These are phyloP conservation scores for Cadophora sp. DNA, from an alignment of 2,329 filamentous ascomycete genomes.

Conservation along the genomic window DNA sequence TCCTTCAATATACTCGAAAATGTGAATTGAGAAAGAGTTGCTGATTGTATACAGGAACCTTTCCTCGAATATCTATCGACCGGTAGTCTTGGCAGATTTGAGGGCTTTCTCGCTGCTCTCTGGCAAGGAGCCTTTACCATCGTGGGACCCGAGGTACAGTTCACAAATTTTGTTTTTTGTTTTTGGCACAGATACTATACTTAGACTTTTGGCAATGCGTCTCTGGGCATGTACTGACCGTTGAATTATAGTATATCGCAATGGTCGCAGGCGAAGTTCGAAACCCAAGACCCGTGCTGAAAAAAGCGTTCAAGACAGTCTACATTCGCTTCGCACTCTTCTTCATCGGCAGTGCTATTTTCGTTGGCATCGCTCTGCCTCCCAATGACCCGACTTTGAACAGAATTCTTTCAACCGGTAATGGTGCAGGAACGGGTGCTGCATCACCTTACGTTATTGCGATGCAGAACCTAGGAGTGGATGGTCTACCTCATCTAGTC, in stretches of 20 bases:
- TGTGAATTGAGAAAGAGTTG: neutral
- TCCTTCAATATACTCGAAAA: constrained; percentile 47
- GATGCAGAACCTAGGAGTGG: constrained; percentile 69
- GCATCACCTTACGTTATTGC: constrained; percentile 57
- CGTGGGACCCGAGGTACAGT: constrained; percentile 1
- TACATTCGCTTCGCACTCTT: constrained; percentile 75
- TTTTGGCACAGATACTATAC: neutral
- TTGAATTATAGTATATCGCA: constrained; percentile 61
- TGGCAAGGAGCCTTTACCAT: constrained; percentile 13
- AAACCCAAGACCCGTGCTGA: constrained; percentile 67
- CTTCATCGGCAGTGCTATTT: constrained; percentile 71
- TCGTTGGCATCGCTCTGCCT: constrained; percentile 68
- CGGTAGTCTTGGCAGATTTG: constrained; percentile 2
- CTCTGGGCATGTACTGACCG: neutral
- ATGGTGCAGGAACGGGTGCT: constrained; percentile 49
- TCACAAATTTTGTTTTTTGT: neutral
- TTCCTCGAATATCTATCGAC: constrained; percentile 8
- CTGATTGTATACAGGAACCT: constrained; percentile 47
- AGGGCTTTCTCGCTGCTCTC: constrained; percentile 3
- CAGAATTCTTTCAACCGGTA: constrained; percentile 54
- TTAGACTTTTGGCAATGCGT: neutral
- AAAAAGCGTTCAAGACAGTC: constrained; percentile 73
- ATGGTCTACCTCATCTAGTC: constrained; percentile 67
- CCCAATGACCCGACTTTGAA: constrained; percentile 60
- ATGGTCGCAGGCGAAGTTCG: constrained; percentile 75